Evolutionary conservation across 2,329 filamentous ascomycete genomes (phyloP), one percentile per base, ranked within the genome.

Genomic region (Aspergillus pseudonomiae): DNA sequence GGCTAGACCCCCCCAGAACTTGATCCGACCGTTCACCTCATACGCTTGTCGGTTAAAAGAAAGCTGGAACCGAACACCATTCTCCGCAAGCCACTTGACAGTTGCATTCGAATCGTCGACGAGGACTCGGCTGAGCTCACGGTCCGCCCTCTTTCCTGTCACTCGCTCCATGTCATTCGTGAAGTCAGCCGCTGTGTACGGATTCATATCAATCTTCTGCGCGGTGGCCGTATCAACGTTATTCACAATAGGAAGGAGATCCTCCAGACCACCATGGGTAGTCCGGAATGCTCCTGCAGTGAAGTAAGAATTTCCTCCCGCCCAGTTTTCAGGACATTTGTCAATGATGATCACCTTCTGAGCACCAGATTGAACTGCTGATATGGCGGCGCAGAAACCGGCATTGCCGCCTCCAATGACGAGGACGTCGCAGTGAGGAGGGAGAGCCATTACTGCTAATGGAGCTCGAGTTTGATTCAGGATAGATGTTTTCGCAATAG

Each of bases 1-100:
- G n/a, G 79, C 81, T 71, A 91, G 75, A 0, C 88, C 88, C 12
- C 89, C 89, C 88, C 88, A 91, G 72, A 91, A 91, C 69, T 86
- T 88, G 70, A 83, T 82, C 34, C 84, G 78, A 0, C 85, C 86
- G 57, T 86, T 79, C n/a, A 89, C 82, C 62, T 87, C 79, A 71
- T 89, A 91, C 0, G 89, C 86, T 70, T 91, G 88, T 3, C 89
- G 80, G 63, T 89, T 86, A 73, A 90, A 90, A 2, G 83, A 85
- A 3, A 91, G 77, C 69, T 87, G 82, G 68, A 88, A 89, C 1
- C 81, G 78, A 2, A 88, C 76, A 0, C 87, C 87, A 46, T 86
- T 80, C 54, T 72, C 65, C 1, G 80, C 80, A 2, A 89, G 77
- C 87, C 87, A 89, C 68, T 84, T 82, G 9, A 88, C 74, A 0